phyloP scores from a whole-genome alignment of 2,329 filamentous ascomycete genomes.

The Xylariaceae sp. region DNA sequence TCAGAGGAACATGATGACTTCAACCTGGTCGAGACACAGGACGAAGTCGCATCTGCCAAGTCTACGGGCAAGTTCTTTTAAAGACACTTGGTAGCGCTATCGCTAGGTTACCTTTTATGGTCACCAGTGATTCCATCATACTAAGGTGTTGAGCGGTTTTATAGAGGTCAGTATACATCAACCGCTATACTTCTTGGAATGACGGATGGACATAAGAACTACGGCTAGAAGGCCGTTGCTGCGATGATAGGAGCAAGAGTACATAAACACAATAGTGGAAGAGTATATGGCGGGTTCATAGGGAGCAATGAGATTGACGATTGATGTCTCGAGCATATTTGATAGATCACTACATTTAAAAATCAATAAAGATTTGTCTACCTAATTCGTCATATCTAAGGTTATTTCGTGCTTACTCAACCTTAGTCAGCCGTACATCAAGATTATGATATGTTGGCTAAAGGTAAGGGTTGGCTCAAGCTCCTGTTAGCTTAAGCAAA shows the following conservation, averaged over 20 bases:
- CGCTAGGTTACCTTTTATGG: background rate
- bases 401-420: too few relatives aligned
- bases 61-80: slow-evolving; percentile 62
- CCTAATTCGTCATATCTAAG: background rate
- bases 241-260: too few relatives aligned
- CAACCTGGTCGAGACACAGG: slow-evolving; percentile 36
- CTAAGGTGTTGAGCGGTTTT: background rate
- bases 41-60: slow-evolving; percentile 45
- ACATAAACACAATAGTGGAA: too few relatives aligned
- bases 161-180: background rate
- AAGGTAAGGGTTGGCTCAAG: background rate
- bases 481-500: background rate
- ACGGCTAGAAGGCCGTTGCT: too few relatives aligned
- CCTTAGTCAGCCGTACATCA: too few relatives aligned
- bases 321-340: background rate
- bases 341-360: background rate
- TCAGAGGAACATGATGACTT: slow-evolving; percentile 34
- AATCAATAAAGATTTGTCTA: background rate
- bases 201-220: background rate
- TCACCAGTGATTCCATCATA: background rate
- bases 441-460: too few relatives aligned
- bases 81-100: background rate
- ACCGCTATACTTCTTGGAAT: background rate
- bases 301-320: background rate
- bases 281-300: background rate